phyloP scores from a whole-genome alignment of 2,329 filamentous ascomycete genomes.

The Trichoderma oligosporum region DNA sequence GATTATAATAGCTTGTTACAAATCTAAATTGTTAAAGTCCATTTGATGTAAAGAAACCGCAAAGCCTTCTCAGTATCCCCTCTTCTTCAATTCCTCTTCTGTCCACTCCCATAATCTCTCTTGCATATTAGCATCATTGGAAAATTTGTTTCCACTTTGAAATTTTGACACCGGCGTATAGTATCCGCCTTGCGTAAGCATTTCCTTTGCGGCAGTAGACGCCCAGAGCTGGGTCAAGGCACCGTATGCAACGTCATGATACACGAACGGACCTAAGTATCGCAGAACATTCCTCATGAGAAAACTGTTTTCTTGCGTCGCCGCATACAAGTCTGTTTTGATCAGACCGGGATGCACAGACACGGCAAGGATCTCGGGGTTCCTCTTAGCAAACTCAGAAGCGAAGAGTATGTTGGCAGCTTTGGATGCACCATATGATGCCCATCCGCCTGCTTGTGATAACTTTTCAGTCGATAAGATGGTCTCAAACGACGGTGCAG shows the following conservation, averaged over 20 bases:
- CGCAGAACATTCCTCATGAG: background rate
- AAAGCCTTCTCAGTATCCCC: background rate
- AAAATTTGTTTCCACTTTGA: background rate
- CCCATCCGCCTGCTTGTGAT: constrained; percentile 36
- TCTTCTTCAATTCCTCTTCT: constrained; percentile 7
- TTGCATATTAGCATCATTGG: background rate
- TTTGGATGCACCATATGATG: constrained; percentile 50
- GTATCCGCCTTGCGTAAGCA: background rate
- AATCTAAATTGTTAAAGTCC: background rate
- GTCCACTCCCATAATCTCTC: constrained; percentile 12
- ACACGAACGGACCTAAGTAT: background rate
- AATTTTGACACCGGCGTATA: background rate
- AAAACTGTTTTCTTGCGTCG: background rate
- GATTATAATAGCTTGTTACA: background rate
- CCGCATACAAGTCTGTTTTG: constrained; percentile 27
- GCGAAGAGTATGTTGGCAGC: constrained; percentile 47
- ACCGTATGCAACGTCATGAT: background rate
- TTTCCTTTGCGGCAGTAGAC: background rate
- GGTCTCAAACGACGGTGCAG: constrained; percentile 30
- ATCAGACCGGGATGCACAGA: constrained; percentile 48
- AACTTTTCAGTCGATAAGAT: constrained; percentile 28
- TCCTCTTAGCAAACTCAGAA: constrained; percentile 41
- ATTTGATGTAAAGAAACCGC: background rate
- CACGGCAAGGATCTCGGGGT: constrained; percentile 41
- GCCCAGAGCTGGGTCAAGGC: constrained; percentile 10